Conservation (phyloP, 768 basidiomycete species). For the Tulasnella sp. region DNA sequence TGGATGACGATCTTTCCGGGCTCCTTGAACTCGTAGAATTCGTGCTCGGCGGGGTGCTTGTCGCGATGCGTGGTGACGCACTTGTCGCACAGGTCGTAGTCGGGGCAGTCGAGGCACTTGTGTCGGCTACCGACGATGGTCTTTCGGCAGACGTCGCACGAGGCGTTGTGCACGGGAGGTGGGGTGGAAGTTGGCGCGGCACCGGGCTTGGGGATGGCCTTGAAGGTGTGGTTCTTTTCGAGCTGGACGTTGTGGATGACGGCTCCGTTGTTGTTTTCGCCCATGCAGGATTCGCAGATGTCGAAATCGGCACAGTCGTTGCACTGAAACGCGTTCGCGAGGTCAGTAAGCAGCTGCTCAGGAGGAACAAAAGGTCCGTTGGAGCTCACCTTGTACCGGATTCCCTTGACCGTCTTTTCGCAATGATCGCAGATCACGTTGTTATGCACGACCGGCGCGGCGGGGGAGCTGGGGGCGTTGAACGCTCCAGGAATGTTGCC, state of each 20-base stretch:
- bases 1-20: constrained; percentile 66
- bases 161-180: constrained; percentile 31
- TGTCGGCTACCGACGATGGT: constrained; percentile 64
- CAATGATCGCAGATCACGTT: constrained; percentile 38
- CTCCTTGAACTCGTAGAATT: constrained; percentile 65
- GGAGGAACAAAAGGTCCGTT: background rate
- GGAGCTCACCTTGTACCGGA: constrained; percentile 35
- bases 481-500: constrained; percentile 11
- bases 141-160: constrained; percentile 60
- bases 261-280: constrained; percentile 25
- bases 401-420: constrained; percentile 34
- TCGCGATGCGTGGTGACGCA: constrained; percentile 50
- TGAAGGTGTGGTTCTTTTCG: constrained; percentile 27
- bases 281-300: constrained; percentile 30
- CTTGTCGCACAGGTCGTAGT: constrained; percentile 66
- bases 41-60: constrained; percentile 44
- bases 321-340: constrained; percentile 8
- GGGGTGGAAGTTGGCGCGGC: constrained; percentile 9
- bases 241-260: constrained; percentile 15
- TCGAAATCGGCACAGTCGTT: constrained; percentile 29
- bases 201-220: constrained; percentile 7
- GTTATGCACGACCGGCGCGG: constrained; percentile 28
- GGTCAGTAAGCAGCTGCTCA: background rate
- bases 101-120: constrained; percentile 74
- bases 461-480: background rate